Evolutionary conservation across 1,284 basidiomycete species (phyloP).

Genomic region (Omphalotus olearius): DNA sequence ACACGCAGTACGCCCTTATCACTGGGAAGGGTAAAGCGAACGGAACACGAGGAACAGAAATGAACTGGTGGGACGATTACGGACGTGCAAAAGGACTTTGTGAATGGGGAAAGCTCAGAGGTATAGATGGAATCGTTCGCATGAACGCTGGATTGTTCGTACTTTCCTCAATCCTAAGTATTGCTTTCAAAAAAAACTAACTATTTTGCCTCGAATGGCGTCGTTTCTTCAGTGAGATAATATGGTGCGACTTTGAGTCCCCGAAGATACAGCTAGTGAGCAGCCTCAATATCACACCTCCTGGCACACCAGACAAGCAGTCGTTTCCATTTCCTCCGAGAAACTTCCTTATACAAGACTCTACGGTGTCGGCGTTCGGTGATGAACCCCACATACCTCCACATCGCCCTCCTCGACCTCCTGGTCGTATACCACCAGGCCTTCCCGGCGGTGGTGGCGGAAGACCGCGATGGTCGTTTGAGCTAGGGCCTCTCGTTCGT

Average conservation of each 20-base stretch:
- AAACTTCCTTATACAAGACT: neutral
- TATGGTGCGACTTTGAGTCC: constrained; percentile 21
- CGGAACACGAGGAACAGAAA: constrained; percentile 9
- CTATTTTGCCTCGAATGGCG: neutral
- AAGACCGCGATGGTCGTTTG: neutral
- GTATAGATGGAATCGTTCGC: constrained; percentile 20
- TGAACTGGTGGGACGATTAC: constrained; percentile 18
- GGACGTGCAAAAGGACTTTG: constrained; percentile 18
- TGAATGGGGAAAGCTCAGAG: constrained; percentile 14
- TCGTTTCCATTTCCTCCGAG: constrained; percentile 3
- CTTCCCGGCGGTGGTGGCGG: constrained; percentile 10
- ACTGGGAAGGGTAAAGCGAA: constrained; percentile 15
- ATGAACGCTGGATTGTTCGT: constrained; percentile 22
- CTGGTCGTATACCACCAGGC: constrained; percentile 5
- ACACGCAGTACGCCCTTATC: constrained; percentile 19
- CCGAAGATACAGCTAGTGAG: constrained; percentile 17
- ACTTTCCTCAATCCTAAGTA: neutral
- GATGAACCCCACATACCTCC: neutral
- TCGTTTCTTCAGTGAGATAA: constrained; percentile 14
- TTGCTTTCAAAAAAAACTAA: neutral
- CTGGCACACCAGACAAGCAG: constrained; percentile 14
- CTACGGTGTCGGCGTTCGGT: neutral
- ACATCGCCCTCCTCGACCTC: neutral
- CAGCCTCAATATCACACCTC: constrained; percentile 19
- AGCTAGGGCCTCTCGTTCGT: constrained; percentile 14